phyloP scores from a whole-genome alignment of 2,329 filamentous ascomycete genomes.

The Verticillium isaacii region DNA sequence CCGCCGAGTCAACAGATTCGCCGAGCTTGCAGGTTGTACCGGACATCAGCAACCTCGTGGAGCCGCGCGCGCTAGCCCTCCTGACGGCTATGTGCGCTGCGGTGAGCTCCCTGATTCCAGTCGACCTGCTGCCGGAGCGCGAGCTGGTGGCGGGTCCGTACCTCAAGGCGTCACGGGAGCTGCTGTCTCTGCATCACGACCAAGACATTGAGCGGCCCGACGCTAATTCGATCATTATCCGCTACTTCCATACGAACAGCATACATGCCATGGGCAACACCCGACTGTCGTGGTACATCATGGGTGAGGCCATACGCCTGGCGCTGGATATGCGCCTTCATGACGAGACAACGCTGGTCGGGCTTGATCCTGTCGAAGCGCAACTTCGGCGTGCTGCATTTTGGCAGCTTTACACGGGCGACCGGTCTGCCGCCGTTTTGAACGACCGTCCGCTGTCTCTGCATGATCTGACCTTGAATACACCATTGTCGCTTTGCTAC shows the following conservation, averaged over 20 bases:
- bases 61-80: slow-evolving; percentile 27
- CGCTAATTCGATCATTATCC: slow-evolving; percentile 35
- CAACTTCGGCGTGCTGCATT: slow-evolving; percentile 30
- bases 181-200: slow-evolving; percentile 32
- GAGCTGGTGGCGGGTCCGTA: slow-evolving; percentile 31
- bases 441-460: slow-evolving; percentile 38
- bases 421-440: slow-evolving; percentile 32
- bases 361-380: slow-evolving; percentile 28
- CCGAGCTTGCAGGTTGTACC: too few species aligned
- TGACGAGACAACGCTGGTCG: slow-evolving; percentile 30
- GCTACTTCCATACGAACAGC: slow-evolving; percentile 41
- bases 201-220: slow-evolving; percentile 35
- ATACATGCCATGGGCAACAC: slow-evolving; percentile 36
- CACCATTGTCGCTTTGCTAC: slow-evolving; percentile 20
- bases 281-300: slow-evolving; percentile 39
- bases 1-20: not conserved
- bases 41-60: not conserved
- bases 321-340: slow-evolving; percentile 37
- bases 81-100: slow-evolving; percentile 40
- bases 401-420: slow-evolving; percentile 35
- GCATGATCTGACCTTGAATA: slow-evolving; percentile 36
- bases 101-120: slow-evolving; percentile 35
- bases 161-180: slow-evolving; percentile 31
- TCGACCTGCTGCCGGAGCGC: slow-evolving; percentile 32
- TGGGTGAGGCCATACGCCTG: slow-evolving; percentile 37